phyloP scores from a whole-genome alignment of 345 rosid genomes.

The Acer negundo region DNA sequence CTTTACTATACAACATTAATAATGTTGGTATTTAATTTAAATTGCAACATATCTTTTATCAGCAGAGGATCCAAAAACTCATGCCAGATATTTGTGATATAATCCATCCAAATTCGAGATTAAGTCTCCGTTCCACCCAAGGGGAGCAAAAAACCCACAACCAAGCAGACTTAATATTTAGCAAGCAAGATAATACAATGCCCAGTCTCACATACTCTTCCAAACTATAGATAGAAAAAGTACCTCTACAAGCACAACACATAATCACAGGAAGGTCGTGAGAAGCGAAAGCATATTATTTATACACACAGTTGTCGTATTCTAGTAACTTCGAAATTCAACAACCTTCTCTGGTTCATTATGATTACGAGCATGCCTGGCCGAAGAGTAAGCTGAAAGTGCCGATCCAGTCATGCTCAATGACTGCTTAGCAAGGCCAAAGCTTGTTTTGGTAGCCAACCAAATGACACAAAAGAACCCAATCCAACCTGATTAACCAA shows the following conservation, averaged over 20 bases:
- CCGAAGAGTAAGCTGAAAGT: slow-evolving; percentile 49
- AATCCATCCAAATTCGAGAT: neutral
- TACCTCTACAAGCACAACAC: neutral
- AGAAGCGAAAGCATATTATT: neutral
- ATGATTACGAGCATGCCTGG: slow-evolving; percentile 29
- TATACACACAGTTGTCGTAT: neutral
- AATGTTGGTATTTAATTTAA: no score
- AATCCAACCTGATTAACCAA: slow-evolving; percentile 72
- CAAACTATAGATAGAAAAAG: slow-evolving; percentile 8
- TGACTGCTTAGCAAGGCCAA: slow-evolving; percentile 64
- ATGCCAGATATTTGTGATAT: neutral
- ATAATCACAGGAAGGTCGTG: neutral
- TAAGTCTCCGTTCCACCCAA: no score
- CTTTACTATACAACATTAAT: no score
- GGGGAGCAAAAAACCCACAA: neutral
- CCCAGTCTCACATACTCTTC: neutral
- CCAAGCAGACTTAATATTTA: neutral
- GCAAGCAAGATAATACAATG: slow-evolving; percentile 1
- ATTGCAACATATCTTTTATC: no score
- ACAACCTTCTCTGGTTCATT: slow-evolving; percentile 20
- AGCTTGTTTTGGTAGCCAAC: slow-evolving; percentile 64
- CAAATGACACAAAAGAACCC: slow-evolving; percentile 74
- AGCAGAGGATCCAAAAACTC: neutral
- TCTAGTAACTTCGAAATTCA: slow-evolving; percentile 21
- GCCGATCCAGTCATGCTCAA: slow-evolving; percentile 57